Conservation (phyloP, 2,329 filamentous ascomycete genomes). For the Fusarium sp. region DNA sequence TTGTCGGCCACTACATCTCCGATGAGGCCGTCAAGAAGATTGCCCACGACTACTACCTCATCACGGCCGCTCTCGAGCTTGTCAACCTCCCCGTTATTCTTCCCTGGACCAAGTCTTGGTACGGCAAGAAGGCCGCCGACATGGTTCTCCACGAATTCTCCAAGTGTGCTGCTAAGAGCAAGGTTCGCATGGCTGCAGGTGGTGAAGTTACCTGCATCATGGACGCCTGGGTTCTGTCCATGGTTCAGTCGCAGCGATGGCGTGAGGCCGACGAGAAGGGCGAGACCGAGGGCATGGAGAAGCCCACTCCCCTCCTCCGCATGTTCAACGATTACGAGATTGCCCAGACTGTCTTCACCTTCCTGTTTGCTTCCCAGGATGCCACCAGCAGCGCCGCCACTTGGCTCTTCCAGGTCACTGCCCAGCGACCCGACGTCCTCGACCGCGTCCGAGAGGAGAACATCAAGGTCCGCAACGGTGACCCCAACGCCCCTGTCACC, state of each 20-base stretch:
- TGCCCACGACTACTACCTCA: constrained; percentile 94
- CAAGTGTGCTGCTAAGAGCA: constrained; percentile 92
- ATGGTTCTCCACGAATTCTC: constrained; percentile 90
- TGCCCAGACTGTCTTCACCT: constrained; percentile 91
- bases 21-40: constrained; percentile 92
- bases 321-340: constrained; percentile 92
- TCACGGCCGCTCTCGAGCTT: constrained; percentile 92
- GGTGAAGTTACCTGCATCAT: constrained; percentile 90
- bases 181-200: constrained; percentile 87
- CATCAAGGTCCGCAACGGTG: constrained; percentile 74
- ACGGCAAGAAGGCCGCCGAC: constrained; percentile 93
- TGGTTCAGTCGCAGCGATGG: constrained; percentile 85
- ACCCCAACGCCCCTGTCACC: constrained; percentile 72
- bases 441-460: constrained; percentile 94
- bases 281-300: constrained; percentile 73
- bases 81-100: constrained; percentile 99
- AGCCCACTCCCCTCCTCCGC: constrained; percentile 82
- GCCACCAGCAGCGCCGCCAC: constrained; percentile 92
- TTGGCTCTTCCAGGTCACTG: constrained; percentile 94
- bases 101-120: constrained; percentile 95
- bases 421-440: constrained; percentile 90
- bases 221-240: constrained; percentile 90
- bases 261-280: constrained; percentile 79
- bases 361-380: constrained; percentile 97
- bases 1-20: constrained; percentile 93